phyloP scores from a whole-genome alignment of 1,284 basidiomycete species.

The Mycosarcoma mackinlayi region DNA sequence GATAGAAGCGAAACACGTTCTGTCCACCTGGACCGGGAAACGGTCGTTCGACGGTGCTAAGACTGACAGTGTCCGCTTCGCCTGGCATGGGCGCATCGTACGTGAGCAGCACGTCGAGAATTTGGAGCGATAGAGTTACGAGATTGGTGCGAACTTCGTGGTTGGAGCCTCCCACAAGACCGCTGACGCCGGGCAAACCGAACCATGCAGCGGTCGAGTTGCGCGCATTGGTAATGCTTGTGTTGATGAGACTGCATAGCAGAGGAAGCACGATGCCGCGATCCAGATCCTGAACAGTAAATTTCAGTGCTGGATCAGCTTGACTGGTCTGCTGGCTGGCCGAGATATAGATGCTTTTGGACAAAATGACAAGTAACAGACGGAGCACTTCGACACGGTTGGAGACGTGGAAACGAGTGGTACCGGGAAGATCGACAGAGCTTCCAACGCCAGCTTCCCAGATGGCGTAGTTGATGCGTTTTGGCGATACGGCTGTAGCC shows the following conservation, averaged over 20 bases:
- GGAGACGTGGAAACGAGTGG: slow-evolving; percentile 46
- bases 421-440: slow-evolving; percentile 54
- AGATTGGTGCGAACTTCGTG: slow-evolving; percentile 44
- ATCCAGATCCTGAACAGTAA: slow-evolving; percentile 50
- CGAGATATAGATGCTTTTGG: slow-evolving; percentile 63
- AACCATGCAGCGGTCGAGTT: slow-evolving; percentile 41
- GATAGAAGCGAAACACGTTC: slow-evolving; percentile 62
- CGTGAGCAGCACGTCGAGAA: slow-evolving; percentile 57
- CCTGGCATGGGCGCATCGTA: slow-evolving; percentile 45
- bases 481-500: not conserved
- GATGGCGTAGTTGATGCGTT: slow-evolving; percentile 51
- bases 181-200: slow-evolving; percentile 28
- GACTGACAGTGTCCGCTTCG: slow-evolving; percentile 30
- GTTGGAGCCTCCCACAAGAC: slow-evolving; percentile 33
- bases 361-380: slow-evolving; percentile 60
- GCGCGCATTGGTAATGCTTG: slow-evolving; percentile 49
- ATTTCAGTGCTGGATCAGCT: slow-evolving; percentile 44
- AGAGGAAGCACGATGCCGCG: slow-evolving; percentile 56
- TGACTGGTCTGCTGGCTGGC: slow-evolving; percentile 25
- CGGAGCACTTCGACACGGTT: slow-evolving; percentile 61
- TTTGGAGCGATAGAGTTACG: slow-evolving; percentile 53
- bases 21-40: slow-evolving; percentile 26
- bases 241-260: slow-evolving; percentile 65
- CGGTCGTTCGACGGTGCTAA: slow-evolving; percentile 36
- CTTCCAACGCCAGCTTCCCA: slow-evolving; percentile 66